These are phyloP conservation scores for Brassica juncea DNA, from an alignment of 345 rosid genomes.

Conservation along the genomic window DNA sequence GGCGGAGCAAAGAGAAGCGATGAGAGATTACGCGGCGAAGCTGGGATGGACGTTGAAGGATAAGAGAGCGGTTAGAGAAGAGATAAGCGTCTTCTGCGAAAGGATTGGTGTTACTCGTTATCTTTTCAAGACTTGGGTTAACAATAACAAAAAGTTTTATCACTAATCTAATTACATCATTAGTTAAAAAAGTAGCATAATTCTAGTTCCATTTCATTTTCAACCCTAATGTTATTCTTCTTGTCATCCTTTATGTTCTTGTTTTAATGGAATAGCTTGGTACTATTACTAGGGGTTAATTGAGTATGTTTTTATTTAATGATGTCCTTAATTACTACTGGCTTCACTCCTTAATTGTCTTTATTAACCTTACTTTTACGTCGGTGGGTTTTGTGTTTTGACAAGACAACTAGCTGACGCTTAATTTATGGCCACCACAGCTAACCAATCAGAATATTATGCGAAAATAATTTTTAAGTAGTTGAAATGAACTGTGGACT, in stretches of 20 bases:
- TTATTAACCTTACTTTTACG: conserved; percentile 6
- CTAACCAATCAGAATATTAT: conserved; percentile 27
- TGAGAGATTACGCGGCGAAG: conserved; percentile 41
- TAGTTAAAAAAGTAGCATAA: neutral
- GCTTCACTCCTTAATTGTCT: conserved; percentile 9
- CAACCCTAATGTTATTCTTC: neutral
- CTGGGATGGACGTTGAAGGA: conserved; percentile 48
- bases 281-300: neutral
- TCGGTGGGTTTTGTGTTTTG: conserved; percentile 35
- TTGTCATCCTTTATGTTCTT: neutral
- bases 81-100: conserved; percentile 44
- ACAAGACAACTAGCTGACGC: conserved; percentile 40
- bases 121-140: conserved; percentile 47
- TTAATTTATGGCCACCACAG: conserved; percentile 19
- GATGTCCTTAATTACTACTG: conserved; percentile 7
- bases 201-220: conserved; percentile 18
- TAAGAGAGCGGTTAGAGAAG: conserved; percentile 37
- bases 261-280: neutral
- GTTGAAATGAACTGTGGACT: neutral
- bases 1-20: conserved; percentile 40
- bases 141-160: conserved; percentile 45
- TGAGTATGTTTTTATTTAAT: neutral
- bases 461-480: neutral
- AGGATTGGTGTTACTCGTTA: conserved; percentile 45
- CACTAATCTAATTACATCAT: conserved; percentile 5